Evolutionary conservation across 768 basidiomycete genomes (phyloP).

Genomic region (Butyriboletus loyo): DNA sequence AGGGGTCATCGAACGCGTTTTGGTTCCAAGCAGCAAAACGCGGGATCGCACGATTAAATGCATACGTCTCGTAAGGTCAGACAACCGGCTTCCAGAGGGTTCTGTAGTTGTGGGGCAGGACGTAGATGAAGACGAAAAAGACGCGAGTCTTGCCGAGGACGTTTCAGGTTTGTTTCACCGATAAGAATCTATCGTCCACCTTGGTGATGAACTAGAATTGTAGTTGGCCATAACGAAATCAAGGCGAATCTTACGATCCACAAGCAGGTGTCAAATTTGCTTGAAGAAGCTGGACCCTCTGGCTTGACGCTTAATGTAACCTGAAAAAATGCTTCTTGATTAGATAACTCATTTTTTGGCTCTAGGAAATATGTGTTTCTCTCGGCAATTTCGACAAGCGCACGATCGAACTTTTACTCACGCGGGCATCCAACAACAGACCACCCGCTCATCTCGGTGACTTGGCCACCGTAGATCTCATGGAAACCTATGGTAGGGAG

Average conservation of each 20-base stretch:
- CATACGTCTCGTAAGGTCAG: slow-evolving; percentile 58
- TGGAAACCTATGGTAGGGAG: slow-evolving; percentile 84
- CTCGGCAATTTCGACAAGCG: slow-evolving; percentile 75
- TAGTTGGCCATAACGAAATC: slow-evolving; percentile 38
- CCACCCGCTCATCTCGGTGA: slow-evolving; percentile 74
- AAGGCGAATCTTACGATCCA: slow-evolving; percentile 70
- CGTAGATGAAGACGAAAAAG: slow-evolving; percentile 43
- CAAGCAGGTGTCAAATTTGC: slow-evolving; percentile 71
- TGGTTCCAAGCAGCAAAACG: slow-evolving; percentile 58
- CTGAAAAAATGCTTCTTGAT: neutral
- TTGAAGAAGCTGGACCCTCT: slow-evolving; percentile 62
- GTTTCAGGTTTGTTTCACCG: slow-evolving; percentile 28
- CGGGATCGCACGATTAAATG: slow-evolving; percentile 53
- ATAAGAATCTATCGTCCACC: neutral
- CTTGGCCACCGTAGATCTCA: slow-evolving; percentile 63
- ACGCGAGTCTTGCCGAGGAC: slow-evolving; percentile 27
- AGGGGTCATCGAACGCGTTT: slow-evolving; percentile 71
- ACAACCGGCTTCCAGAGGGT: slow-evolving; percentile 33
- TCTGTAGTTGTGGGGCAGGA: slow-evolving; percentile 35
- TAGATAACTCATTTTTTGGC: slow-evolving; percentile 3
- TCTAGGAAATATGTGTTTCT: slow-evolving; percentile 59
- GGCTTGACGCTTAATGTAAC: slow-evolving; percentile 74
- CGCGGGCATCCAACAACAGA: slow-evolving; percentile 58
- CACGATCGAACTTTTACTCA: slow-evolving; percentile 77
- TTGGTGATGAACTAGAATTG: neutral